Evolutionary conservation across 768 basidiomycete species (phyloP).

Genomic region (Amanita polypyramis): DNA sequence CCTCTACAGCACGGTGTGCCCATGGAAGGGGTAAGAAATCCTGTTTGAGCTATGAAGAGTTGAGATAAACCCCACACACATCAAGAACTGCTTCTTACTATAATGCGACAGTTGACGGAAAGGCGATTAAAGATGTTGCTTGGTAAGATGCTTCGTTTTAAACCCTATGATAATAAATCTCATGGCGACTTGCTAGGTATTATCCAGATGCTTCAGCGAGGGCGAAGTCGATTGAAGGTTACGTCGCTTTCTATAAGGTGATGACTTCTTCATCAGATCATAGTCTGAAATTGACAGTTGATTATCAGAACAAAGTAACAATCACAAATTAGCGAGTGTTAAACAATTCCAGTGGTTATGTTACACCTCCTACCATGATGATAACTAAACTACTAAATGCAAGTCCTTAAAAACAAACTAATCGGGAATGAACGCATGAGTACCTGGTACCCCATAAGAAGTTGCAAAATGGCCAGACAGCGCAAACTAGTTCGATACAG

Average conservation of each 20-base stretch:
- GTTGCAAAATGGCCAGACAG: too few relatives aligned
- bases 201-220: slow-evolving; percentile 48
- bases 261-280: not conserved
- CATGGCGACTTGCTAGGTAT: slow-evolving; percentile 34
- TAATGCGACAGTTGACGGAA: slow-evolving; percentile 38
- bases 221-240: slow-evolving; percentile 52
- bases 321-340: too few relatives aligned
- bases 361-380: too few relatives aligned
- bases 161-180: not conserved
- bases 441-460: too few relatives aligned
- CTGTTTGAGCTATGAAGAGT: not conserved
- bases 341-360: too few relatives aligned
- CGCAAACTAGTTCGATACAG: too few relatives aligned
- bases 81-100: slow-evolving; percentile 57
- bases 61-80: not conserved
- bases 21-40: slow-evolving; percentile 62
- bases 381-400: too few relatives aligned
- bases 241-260: slow-evolving; percentile 76
- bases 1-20: slow-evolving; percentile 36
- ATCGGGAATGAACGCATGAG: too few relatives aligned
- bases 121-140: slow-evolving; percentile 45
- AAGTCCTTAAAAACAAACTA: too few relatives aligned
- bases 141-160: slow-evolving; percentile 35
- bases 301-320: too few relatives aligned
- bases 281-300: too few relatives aligned